A percentile compares a stretch with the other conserved stretches of the same genome.
Evolutionary conservation across 2,329 filamentous ascomycete species (phyloP).

Genomic region (Fusarium sp.): DNA sequence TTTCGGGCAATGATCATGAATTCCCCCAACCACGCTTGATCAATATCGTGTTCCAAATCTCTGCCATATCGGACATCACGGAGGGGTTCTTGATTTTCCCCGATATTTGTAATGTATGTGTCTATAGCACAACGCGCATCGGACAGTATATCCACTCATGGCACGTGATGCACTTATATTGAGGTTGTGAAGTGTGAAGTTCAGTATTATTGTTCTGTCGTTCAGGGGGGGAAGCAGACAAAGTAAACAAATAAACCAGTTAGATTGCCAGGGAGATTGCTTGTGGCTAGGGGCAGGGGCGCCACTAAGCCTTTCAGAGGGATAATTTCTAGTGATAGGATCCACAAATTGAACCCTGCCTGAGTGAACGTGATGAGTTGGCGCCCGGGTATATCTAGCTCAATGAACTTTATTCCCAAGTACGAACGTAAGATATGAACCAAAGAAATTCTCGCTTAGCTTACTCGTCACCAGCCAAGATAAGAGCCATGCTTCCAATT

Average conservation of each 20-base stretch:
- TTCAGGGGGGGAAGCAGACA: background rate
- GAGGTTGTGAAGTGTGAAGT: background rate
- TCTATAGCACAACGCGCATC: background rate
- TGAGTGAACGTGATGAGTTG: background rate
- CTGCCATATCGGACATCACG: background rate
- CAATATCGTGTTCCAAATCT: background rate
- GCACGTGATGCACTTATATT: background rate
- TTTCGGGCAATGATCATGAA: background rate
- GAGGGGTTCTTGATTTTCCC: background rate
- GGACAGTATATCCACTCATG: background rate
- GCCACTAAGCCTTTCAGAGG: background rate
- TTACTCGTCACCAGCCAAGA: too few relatives aligned
- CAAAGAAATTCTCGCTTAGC: too few relatives aligned
- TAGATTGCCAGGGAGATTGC: background rate
- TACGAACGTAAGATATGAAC: too few relatives aligned
- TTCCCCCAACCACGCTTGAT: background rate
- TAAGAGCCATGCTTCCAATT: background rate
- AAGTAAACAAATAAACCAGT: background rate
- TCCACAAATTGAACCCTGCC: background rate
- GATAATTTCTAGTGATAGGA: background rate
- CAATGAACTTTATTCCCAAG: background rate
- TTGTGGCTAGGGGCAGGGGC: background rate
- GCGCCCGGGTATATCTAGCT: background rate
- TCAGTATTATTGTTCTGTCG: background rate
- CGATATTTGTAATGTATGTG: background rate